phyloP scores from a whole-genome alignment of 2,329 filamentous ascomycete species.

The Neospermospora avenae region DNA sequence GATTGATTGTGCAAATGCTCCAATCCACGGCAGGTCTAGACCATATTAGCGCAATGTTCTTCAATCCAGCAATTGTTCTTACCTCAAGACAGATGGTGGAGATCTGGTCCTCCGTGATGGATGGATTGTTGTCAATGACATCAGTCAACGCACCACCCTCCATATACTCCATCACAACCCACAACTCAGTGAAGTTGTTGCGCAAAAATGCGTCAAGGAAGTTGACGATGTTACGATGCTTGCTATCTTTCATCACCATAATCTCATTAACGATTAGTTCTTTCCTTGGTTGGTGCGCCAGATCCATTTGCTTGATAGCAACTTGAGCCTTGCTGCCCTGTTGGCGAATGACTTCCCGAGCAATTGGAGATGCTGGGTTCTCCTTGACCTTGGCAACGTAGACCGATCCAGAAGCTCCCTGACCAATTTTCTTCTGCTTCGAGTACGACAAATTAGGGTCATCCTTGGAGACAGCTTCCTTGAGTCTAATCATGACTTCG shows the following conservation, averaged over 20 bases:
- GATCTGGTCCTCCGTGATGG: constrained; percentile 95
- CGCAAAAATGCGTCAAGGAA: constrained; percentile 96
- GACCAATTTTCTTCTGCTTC: constrained; percentile 99
- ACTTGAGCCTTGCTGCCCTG: constrained; percentile 84
- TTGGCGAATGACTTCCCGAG: constrained; percentile 72
- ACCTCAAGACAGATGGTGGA: constrained; percentile 97
- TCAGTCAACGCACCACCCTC: constrained; percentile 96
- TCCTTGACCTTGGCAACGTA: constrained; percentile 97
- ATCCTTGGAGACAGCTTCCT: constrained; percentile 92
- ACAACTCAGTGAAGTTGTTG: constrained; percentile 92
- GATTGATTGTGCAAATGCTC: constrained; percentile 93
- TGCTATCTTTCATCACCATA: constrained; percentile 99
- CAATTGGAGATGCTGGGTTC: constrained; percentile 74
- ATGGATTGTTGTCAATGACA: constrained; percentile 96
- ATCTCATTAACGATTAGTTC: constrained; percentile 99
- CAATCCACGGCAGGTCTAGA: constrained; percentile 87
- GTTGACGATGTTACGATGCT: constrained; percentile 98
- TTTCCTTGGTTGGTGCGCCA: constrained; percentile 94
- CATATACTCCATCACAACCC: constrained; percentile 99
- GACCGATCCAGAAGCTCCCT: constrained; percentile 95
- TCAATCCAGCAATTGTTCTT: constrained; percentile 35
- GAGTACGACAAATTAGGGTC: constrained; percentile 94
- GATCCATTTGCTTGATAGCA: constrained; percentile 99
- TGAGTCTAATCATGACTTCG: constrained; percentile 94
- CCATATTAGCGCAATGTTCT: constrained; percentile 11